Base-by-base conservation (phyloP, 192 early-diverging fungal genomes). In the Entophlyctis helioformis region DNA sequence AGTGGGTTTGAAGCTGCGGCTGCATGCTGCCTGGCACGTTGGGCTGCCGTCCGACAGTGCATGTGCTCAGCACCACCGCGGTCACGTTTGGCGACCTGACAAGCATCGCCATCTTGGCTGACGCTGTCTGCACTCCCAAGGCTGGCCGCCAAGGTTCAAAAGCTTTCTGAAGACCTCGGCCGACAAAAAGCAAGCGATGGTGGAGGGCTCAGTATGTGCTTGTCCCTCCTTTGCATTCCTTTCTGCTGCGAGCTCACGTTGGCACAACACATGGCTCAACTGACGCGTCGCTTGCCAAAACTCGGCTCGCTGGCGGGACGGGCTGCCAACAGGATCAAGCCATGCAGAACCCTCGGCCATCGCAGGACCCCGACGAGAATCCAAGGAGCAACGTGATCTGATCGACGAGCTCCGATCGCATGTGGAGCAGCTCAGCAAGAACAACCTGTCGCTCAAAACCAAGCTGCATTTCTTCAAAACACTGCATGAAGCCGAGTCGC, bases 401-500 rank as follows among this genome's bases (percentile, higher is more conserved):
- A 21, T 39, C n/a, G n/a, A n/a, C n/a, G n/a, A n/a, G n/a, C n/a
- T n/a, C n/a, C n/a, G n/a, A n/a, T n/a, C n/a, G n/a, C n/a, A n/a
- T n/a, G n/a, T n/a, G n/a, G n/a, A n/a, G n/a, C n/a, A n/a, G n/a
- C n/a, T n/a, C n/a, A n/a, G n/a, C n/a, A n/a, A n/a, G 15, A 8
- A 19, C 36, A 24, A 31, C 39, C 6, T 42, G 7, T 48, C 23
- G 5, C 1, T 27, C 5, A 34, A n/a, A n/a, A n/a, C n/a, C n/a
- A 16, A 67, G 65, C 56, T 62, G 65, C 55, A 68, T 51, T 60
- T 59, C 39, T 64, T 65, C 51, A 46, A 59, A 28, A 39, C 73
- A n/a, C 35, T 76, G 42, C 65, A 76, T 36, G 69, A 76, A 60
- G 62, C 73, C 12, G 73, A 76, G 47, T 42, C 51, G 3, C 47